These are phyloP conservation scores for Pseudoneurospora amorphoporcata DNA, from an alignment of 495 filamentous ascomycete species.

Conservation along the genomic window DNA sequence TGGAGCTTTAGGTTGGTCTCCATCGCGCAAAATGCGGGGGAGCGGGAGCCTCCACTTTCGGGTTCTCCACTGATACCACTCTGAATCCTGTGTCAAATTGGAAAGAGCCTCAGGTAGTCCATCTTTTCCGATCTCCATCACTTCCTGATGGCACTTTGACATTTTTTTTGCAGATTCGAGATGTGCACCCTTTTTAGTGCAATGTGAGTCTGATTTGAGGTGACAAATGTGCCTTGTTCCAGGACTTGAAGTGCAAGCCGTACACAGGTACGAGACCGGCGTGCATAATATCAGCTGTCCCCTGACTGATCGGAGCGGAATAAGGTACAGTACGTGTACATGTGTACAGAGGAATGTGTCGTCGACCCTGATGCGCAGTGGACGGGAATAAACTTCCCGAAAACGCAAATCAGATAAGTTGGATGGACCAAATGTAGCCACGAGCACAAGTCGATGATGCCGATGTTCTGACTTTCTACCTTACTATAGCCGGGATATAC, in stretches of 20 bases:
- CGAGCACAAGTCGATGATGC: background rate
- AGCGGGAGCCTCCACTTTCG: background rate
- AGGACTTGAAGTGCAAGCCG: background rate
- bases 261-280: background rate
- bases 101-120: background rate
- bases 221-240: background rate
- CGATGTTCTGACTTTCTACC: background rate
- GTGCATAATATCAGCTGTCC: background rate
- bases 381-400: background rate
- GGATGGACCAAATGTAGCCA: background rate
- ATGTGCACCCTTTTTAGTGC: background rate
- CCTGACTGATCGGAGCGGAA: background rate
- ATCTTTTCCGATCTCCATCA: background rate
- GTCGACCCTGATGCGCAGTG: background rate
- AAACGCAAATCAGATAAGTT: background rate
- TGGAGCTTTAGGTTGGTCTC: background rate
- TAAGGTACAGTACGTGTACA: background rate
- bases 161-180: background rate
- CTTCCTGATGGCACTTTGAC: background rate
- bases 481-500: background rate
- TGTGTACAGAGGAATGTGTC: background rate
- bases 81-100: background rate
- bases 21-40: conserved; percentile 5
- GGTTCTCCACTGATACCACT: background rate
- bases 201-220: background rate